A percentile compares a stretch with the other conserved stretches of the same genome.
These are phyloP conservation scores for Galerina sulciceps DNA, from an alignment of 768 basidiomycete genomes.

Conservation along the genomic window DNA sequence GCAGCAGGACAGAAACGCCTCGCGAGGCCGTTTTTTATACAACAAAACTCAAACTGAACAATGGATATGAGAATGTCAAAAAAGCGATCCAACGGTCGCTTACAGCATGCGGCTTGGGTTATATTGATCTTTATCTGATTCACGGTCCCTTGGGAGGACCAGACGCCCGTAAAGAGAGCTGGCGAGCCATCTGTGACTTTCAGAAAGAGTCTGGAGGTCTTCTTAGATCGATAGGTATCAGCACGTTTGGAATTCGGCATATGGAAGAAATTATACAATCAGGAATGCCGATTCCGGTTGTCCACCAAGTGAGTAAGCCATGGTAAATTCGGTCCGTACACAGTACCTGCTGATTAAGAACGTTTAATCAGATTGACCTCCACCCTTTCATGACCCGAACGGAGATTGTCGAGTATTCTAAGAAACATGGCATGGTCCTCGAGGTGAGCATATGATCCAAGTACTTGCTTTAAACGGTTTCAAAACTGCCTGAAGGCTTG, in stretches of 20 bases:
- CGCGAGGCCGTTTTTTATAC: slow-evolving; percentile 70
- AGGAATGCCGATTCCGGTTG: slow-evolving; percentile 51
- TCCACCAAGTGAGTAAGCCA: slow-evolving; percentile 57
- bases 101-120: slow-evolving; percentile 55
- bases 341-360: not conserved
- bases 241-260: slow-evolving; percentile 63
- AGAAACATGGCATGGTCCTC: slow-evolving; percentile 58
- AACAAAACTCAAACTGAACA: slow-evolving; percentile 68
- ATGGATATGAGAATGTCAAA: slow-evolving; percentile 50
- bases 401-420: slow-evolving; percentile 65
- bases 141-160: slow-evolving; percentile 71
- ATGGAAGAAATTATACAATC: slow-evolving; percentile 53
- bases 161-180: slow-evolving; percentile 58
- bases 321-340: slow-evolving; percentile 4
- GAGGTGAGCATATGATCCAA: slow-evolving; percentile 47
- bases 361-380: slow-evolving; percentile 46
- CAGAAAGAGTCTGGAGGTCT: slow-evolving; percentile 55
- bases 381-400: slow-evolving; percentile 74
- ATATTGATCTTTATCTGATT: slow-evolving; percentile 74
- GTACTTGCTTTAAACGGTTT: not conserved
- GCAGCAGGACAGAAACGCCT: slow-evolving; percentile 47
- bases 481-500: slow-evolving; percentile 53
- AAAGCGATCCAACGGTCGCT: slow-evolving; percentile 58
- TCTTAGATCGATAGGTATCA: slow-evolving; percentile 67
- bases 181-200: slow-evolving; percentile 68